Percentiles rank a stretch among this genome's conserved stretches.
phyloP scores from a whole-genome alignment of 2,329 filamentous ascomycete genomes.

The Cordyceps tenuipes region DNA sequence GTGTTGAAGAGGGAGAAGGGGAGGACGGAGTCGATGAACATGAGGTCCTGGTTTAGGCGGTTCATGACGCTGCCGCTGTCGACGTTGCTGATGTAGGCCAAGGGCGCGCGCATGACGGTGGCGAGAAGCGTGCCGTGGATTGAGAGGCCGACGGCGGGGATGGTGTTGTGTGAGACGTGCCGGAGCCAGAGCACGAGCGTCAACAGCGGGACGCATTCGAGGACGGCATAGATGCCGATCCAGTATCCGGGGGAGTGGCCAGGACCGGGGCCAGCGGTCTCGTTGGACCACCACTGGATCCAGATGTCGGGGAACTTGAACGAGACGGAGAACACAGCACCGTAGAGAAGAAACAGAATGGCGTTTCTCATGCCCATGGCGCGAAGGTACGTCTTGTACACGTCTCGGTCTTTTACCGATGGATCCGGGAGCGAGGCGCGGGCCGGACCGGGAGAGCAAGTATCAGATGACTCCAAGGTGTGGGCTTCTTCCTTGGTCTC shows the following conservation, averaged over 20 bases:
- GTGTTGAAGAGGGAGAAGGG: neutral
- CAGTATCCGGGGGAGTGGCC: neutral
- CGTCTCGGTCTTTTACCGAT: neutral
- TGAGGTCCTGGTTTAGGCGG: slow-evolving; percentile 4
- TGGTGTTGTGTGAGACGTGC: neutral
- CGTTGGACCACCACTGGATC: slow-evolving; percentile 7
- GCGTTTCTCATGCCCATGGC: neutral
- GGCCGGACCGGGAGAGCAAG: neutral
- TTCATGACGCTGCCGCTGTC: slow-evolving; percentile 1
- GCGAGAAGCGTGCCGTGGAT: neutral
- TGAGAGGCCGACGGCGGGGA: neutral
- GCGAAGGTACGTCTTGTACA: slow-evolving; percentile 1
- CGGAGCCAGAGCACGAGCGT: neutral
- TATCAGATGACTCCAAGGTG: neutral
- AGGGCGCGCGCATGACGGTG: neutral
- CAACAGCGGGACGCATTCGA: neutral
- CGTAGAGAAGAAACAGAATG: neutral
- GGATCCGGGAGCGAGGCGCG: neutral
- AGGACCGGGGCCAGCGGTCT: neutral
- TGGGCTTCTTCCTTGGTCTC: neutral
- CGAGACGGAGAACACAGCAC: neutral
- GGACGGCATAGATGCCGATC: neutral
- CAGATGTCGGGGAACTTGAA: slow-evolving; percentile 4
- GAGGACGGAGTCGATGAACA: neutral
- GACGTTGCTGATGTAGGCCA: neutral